These are phyloP conservation scores for Leccinum obscurum DNA, from an alignment of 768 basidiomycete genomes.

Conservation along the genomic window DNA sequence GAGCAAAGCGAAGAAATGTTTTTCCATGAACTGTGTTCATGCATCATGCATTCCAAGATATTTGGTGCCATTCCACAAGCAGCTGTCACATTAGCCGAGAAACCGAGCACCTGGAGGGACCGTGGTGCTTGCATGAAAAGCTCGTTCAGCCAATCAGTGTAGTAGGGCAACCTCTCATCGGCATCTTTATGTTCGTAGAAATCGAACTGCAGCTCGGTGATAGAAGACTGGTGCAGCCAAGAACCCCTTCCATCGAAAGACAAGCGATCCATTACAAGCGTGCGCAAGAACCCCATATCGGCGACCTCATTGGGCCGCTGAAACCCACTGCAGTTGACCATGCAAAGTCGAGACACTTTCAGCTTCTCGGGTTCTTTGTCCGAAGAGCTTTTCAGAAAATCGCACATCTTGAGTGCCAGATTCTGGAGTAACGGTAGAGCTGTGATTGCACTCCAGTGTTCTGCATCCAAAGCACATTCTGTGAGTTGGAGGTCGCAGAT, in stretches of 20 bases:
- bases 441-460: conserved; percentile 19
- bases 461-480: conserved; percentile 6
- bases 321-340: neutral
- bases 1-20: neutral
- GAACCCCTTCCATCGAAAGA: neutral
- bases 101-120: neutral
- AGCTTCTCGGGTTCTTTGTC: neutral
- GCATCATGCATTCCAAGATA: neutral
- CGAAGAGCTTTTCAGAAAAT: neutral
- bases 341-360: neutral
- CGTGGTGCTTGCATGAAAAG: neutral
- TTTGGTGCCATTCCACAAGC: neutral
- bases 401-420: conserved; percentile 11
- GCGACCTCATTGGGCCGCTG: neutral
- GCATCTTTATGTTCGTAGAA: neutral
- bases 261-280: neutral
- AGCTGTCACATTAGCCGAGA: neutral
- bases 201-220: neutral
- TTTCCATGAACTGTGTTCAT: neutral
- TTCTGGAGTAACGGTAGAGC: conserved; percentile 16
- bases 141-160: neutral
- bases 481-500: conserved; percentile 16
- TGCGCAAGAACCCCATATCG: neutral
- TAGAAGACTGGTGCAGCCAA: neutral
- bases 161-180: neutral